phyloP scores from a whole-genome alignment of 306 rosid species.

The Urtica urens region DNA sequence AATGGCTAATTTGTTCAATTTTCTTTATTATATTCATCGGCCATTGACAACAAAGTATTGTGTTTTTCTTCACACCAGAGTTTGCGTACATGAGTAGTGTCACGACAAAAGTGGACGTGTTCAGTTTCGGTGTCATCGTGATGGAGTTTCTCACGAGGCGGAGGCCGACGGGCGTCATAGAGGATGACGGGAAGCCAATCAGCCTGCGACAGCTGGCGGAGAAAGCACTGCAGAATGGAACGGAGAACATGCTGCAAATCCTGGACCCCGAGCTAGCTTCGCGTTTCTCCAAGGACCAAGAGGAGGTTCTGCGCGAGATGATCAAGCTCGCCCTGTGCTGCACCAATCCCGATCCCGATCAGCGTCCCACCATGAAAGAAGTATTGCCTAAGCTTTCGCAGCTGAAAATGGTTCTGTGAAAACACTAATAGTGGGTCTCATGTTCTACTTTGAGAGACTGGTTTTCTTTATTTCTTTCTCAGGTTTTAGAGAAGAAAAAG shows the following conservation, averaged over 20 bases:
- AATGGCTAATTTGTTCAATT: no score
- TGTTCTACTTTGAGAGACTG: no score
- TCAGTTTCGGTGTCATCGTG: conserved; percentile 67
- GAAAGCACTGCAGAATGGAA: conserved; percentile 47
- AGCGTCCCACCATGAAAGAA: conserved; percentile 52
- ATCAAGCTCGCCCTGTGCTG: conserved; percentile 50
- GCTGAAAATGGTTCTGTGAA: conserved; percentile 20
- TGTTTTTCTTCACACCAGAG: conserved; percentile 56
- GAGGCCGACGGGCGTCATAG: conserved; percentile 61
- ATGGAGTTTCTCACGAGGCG: conserved; percentile 70
- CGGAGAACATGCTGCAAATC: conserved; percentile 18
- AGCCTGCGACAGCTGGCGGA: conserved; percentile 47
- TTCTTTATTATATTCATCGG: no score
- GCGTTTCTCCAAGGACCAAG: conserved; percentile 24
- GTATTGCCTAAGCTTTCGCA: conserved; percentile 41
- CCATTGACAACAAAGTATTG: no score
- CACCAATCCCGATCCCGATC: conserved; percentile 46
- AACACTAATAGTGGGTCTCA: no score
- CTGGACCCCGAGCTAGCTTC: conserved; percentile 43
- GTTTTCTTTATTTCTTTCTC: no score
- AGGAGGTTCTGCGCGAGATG: conserved; percentile 31
- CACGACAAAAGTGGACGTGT: conserved; percentile 65
- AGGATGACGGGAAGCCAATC: conserved; percentile 39
- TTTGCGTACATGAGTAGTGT: conserved; percentile 62
- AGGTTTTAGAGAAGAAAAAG: no score